Percentiles rank a stretch among this genome's conserved stretches.
phyloP scores from a whole-genome alignment of 2,329 filamentous ascomycete genomes.

The Colletotrichum cereale region DNA sequence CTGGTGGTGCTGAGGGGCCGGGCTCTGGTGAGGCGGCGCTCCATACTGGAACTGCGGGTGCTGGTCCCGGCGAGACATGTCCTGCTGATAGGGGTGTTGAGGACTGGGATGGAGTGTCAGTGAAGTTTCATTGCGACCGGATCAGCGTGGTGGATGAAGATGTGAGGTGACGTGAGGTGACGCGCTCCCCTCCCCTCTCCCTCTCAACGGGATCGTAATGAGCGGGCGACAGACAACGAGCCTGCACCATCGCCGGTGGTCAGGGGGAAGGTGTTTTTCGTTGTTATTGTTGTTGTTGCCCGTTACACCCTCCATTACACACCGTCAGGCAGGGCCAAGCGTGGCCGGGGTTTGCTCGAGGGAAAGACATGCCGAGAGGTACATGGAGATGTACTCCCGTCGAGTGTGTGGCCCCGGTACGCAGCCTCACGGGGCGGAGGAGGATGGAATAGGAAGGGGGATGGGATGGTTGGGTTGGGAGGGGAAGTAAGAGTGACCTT shows the following conservation, averaged over 20 bases:
- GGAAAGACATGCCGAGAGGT: slow-evolving; percentile 24
- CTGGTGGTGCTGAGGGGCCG: slow-evolving; percentile 54
- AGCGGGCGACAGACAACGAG: not conserved
- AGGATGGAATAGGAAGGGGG: slow-evolving; percentile 47
- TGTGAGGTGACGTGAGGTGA: not conserved
- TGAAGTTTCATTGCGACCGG: slow-evolving; percentile 28
- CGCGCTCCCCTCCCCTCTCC: not conserved
- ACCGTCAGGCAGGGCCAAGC: slow-evolving; percentile 21
- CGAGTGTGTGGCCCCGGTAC: slow-evolving; percentile 18
- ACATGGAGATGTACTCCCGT: slow-evolving; percentile 33
- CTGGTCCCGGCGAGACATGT: slow-evolving; percentile 62
- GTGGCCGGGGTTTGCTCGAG: slow-evolving; percentile 33
- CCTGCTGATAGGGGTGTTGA: slow-evolving; percentile 63
- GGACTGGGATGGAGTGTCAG: slow-evolving; percentile 50
- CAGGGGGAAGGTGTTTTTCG: not conserved
- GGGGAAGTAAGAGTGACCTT: slow-evolving; percentile 32
- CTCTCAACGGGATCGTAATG: not conserved
- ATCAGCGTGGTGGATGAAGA: slow-evolving; percentile 14
- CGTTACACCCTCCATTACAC: slow-evolving; percentile 34
- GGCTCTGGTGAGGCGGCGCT: slow-evolving; percentile 54
- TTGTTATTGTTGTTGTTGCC: slow-evolving; percentile 34
- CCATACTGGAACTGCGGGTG: slow-evolving; percentile 59
- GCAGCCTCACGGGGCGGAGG: slow-evolving; percentile 34
- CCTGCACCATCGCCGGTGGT: slow-evolving; percentile 12
- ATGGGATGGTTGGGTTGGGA: slow-evolving; percentile 35